A percentile compares a stretch with the other conserved stretches of the same genome.
These are phyloP conservation scores for Xylariales sp. DNA, from an alignment of 2,329 filamentous ascomycete species.

Conservation along the genomic window DNA sequence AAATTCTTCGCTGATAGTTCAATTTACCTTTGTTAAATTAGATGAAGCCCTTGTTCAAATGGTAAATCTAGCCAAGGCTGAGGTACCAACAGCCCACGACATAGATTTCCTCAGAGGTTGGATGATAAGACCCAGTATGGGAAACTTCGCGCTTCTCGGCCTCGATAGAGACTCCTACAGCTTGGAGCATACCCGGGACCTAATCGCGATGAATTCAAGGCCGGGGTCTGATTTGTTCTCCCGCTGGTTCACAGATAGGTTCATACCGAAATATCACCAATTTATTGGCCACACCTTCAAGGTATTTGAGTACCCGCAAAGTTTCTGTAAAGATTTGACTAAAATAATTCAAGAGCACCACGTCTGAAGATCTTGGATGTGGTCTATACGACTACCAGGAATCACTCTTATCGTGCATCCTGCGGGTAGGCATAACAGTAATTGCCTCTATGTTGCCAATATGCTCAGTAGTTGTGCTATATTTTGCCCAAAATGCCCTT, in stretches of 20 bases:
- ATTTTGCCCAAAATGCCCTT: conserved; percentile 4
- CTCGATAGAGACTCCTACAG: conserved; percentile 6
- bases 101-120: conserved; percentile 7
- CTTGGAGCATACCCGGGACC: conserved; percentile 2
- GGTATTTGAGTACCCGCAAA: no score
- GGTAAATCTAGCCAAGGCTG: no score
- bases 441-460: conserved; percentile 10
- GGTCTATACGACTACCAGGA: conserved; percentile 9
- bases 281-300: conserved; percentile 7
- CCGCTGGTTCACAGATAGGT: conserved; percentile 5
- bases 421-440: conserved; percentile 7
- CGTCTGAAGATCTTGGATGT: neutral
- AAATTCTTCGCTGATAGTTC: no score
- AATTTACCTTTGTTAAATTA: no score
- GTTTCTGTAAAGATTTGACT: no score
- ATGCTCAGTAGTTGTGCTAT: conserved; percentile 8
- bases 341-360: no score
- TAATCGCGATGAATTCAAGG: conserved; percentile 8
- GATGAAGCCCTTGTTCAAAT: no score
- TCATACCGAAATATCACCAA: conserved; percentile 6
- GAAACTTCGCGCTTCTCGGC: conserved; percentile 7
- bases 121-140: conserved; percentile 8
- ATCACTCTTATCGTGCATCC: neutral
- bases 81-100: conserved; percentile 4
- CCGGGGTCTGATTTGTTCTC: conserved; percentile 6